These are phyloP conservation scores for Hortiboletus rubellus DNA, from an alignment of 1,284 basidiomycete species.

Conservation along the genomic window DNA sequence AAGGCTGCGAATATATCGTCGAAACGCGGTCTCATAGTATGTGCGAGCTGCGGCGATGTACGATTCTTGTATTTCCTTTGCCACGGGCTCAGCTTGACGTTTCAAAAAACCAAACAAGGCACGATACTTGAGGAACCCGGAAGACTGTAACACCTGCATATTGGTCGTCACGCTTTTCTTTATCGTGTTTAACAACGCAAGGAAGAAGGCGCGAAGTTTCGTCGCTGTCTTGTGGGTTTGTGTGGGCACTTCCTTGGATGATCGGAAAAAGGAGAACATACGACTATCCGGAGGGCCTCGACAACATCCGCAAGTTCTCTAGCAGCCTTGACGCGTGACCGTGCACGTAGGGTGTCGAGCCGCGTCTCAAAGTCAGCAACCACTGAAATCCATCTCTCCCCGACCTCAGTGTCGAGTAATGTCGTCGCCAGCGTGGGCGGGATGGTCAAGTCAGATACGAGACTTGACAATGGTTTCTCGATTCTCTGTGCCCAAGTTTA, in stretches of 20 bases:
- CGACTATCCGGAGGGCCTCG: slow-evolving; percentile 85
- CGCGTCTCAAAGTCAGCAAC: slow-evolving; percentile 80
- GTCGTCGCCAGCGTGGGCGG: slow-evolving; percentile 77
- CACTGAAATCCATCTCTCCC: slow-evolving; percentile 80
- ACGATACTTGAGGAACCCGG: slow-evolving; percentile 82
- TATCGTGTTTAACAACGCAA: slow-evolving; percentile 81
- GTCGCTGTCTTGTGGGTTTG: slow-evolving; percentile 67
- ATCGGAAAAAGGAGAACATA: slow-evolving; percentile 38
- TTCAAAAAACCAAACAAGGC: slow-evolving; percentile 86
- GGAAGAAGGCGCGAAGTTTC: slow-evolving; percentile 87
- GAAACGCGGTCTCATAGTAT: slow-evolving; percentile 96
- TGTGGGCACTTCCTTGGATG: background rate
- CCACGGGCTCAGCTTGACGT: slow-evolving; percentile 78
- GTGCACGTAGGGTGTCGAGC: slow-evolving; percentile 65
- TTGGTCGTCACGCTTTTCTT: slow-evolving; percentile 86
- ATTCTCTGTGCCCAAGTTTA: slow-evolving; percentile 61
- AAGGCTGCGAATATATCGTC: slow-evolving; percentile 85
- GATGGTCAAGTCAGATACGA: slow-evolving; percentile 80
- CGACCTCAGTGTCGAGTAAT: slow-evolving; percentile 82
- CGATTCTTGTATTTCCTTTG: slow-evolving; percentile 86
- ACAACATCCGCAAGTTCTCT: slow-evolving; percentile 79
- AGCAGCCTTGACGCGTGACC: slow-evolving; percentile 81
- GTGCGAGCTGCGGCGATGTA: slow-evolving; percentile 84
- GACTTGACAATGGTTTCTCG: slow-evolving; percentile 80
- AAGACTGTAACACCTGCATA: slow-evolving; percentile 90